phyloP scores from a whole-genome alignment of 352 stramenopile genomes.

The Globisporangium parvum region DNA sequence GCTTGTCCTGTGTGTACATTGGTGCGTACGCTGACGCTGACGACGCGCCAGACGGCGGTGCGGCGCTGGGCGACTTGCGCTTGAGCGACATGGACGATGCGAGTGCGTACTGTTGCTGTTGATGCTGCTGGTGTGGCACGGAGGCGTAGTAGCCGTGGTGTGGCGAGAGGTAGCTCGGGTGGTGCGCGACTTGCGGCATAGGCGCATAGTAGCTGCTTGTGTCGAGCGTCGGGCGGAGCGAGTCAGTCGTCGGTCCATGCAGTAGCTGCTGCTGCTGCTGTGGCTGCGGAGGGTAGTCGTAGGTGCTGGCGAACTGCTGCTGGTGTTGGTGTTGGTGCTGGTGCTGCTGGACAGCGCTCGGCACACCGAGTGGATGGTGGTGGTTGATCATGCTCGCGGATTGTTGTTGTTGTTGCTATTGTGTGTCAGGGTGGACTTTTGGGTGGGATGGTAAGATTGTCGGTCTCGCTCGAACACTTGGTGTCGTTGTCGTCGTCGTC shows the following conservation, averaged over 20 bases:
- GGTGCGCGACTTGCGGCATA: slow-evolving; percentile 1
- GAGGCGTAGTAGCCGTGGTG: slow-evolving; percentile 3
- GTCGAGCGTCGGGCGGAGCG: slow-evolving; percentile 22
- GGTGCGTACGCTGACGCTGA: slow-evolving; percentile 7
- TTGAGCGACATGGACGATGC: slow-evolving; percentile 27
- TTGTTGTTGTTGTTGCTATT: too few species aligned
- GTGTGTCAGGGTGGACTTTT: neutral
- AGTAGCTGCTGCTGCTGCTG: slow-evolving; percentile 24
- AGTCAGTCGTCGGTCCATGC: slow-evolving; percentile 19
- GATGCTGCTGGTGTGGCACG: slow-evolving; percentile 2
- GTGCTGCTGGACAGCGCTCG: neutral
- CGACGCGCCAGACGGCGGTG: slow-evolving; percentile 4
- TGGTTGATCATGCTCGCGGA: slow-evolving; percentile 8
- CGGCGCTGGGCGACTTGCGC: slow-evolving; percentile 24
- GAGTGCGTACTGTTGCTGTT: slow-evolving; percentile 14
- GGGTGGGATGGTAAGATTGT: neutral
- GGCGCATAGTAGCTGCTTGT: slow-evolving; percentile 14
- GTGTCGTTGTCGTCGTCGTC: neutral
- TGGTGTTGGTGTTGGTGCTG: slow-evolving; percentile 2
- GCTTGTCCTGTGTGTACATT: slow-evolving; percentile 20
- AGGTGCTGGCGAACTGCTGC: slow-evolving; percentile 11
- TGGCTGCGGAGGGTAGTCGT: slow-evolving; percentile 20
- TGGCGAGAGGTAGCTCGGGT: neutral
- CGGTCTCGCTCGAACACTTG: neutral
- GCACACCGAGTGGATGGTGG: neutral